Base-by-base conservation (phyloP, 1,284 basidiomycete species). In the Boletellus deceptivus region DNA sequence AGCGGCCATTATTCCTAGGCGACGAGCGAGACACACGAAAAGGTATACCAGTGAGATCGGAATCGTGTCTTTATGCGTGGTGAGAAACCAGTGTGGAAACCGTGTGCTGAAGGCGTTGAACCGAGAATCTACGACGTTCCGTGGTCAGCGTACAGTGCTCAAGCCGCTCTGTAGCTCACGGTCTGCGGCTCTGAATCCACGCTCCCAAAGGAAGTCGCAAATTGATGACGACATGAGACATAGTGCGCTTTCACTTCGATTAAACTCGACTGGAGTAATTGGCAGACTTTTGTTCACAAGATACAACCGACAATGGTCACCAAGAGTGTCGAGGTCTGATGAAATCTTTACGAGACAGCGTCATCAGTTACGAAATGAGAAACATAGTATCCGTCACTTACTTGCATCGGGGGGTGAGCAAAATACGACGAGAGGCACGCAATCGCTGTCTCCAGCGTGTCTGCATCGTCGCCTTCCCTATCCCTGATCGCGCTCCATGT, bases 11-110 rank as follows among this genome's bases (percentile, higher is more conserved):
- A 86, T 68, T 24, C 76, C 79, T 0, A 86, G 65, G 18, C 79
- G 72, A 14, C 73, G 71, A 9, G 74, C 74, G 40, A 87, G 68
- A 5, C 75, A 73, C 7, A 81, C 74, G 55, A 84, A 86, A 25
- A 83, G 61, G 63, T 79, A 82, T 40, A 79, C 77, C 27, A 86
- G 70, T 4, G 81, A 81, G 49, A 87, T 76, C 0, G 84, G 83
- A 43, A 85, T 75, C 0, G 80, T 78, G 10, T 63, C 64, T 50
- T 71, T 78, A 57, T 72, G 67, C 8, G 69, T 72, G 4, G 69
- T 72, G n/a, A 86, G 70, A 57, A 84, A 81, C 49, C 68, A 62
- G 56, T 84, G 83, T 3, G 84, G 81, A 52, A 84, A 83, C 44
- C 79, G 77, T 55, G 82, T 79, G 46, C 72, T 62, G 11, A 81